Conservation (phyloP, 768 basidiomycete species). For the Imleria badia region DNA sequence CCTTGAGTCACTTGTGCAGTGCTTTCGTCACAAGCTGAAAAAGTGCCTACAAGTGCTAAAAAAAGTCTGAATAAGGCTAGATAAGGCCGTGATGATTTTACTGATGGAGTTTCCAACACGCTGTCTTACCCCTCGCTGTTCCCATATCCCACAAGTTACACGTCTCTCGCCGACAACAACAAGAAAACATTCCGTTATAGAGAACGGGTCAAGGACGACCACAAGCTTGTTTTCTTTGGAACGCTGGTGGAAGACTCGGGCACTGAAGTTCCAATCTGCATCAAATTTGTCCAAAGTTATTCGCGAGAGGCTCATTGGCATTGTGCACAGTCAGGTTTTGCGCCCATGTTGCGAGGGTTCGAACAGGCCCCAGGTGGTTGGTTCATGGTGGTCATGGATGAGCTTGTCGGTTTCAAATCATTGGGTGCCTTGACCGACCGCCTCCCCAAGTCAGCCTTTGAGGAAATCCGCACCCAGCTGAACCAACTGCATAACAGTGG, state of each 20-base stretch:
- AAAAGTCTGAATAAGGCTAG: too few species aligned
- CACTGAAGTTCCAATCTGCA: neutral
- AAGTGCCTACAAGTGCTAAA: too few species aligned
- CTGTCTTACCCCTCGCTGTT: neutral
- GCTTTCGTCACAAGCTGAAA: too few species aligned
- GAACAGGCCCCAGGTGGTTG: neutral
- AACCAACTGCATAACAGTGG: neutral
- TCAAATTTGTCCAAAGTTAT: neutral
- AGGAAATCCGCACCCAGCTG: neutral
- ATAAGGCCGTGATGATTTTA: too few species aligned
- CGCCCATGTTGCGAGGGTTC: neutral
- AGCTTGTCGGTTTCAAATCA: neutral
- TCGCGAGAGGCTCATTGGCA: neutral
- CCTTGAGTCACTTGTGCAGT: too few species aligned
- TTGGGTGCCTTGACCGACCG: neutral
- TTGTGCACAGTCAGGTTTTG: neutral
- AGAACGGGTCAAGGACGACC: neutral
- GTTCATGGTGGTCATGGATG: too few species aligned
- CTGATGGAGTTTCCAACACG: too few species aligned
- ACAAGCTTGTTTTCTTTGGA: neutral
- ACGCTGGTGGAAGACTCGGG: neutral
- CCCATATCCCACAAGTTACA: neutral
- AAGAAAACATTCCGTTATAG: neutral
- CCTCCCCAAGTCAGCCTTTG: neutral
- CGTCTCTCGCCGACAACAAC: neutral